phyloP scores from a whole-genome alignment of 352 stramenopile species.

The Phytopythium boreale region DNA sequence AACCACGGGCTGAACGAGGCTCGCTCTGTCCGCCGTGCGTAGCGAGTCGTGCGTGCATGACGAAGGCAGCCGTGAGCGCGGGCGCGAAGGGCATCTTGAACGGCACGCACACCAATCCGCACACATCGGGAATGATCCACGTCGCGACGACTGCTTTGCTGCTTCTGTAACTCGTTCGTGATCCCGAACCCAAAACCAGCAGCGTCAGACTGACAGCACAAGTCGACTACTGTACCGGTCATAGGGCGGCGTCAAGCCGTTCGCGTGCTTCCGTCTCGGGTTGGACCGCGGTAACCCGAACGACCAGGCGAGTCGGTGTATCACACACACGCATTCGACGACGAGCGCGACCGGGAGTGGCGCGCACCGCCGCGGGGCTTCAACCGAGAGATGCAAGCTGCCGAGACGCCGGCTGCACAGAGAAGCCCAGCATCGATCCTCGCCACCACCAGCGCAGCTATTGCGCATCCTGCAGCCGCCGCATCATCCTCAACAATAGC shows the following conservation, averaged over 20 bases:
- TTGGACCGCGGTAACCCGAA: background rate
- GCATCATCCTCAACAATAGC: slow-evolving; percentile 10
- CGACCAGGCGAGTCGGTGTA: background rate
- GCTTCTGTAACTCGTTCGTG: background rate
- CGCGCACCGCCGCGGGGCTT: background rate
- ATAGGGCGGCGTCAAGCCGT: background rate
- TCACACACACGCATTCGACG: background rate
- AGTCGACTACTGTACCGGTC: too few relatives aligned
- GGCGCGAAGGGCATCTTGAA: background rate
- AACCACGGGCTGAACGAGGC: background rate
- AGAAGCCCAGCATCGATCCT: slow-evolving; percentile 8
- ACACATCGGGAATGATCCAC: slow-evolving; percentile 4
- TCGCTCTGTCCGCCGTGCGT: background rate
- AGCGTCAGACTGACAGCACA: background rate
- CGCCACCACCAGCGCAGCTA: background rate
- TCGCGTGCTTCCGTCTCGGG: background rate
- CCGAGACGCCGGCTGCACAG: background rate
- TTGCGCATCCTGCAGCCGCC: background rate
- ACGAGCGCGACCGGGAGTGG: background rate
- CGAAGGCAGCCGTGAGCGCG: slow-evolving; percentile 4
- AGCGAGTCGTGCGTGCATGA: background rate
- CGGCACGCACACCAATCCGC: background rate
- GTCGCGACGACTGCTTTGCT: background rate
- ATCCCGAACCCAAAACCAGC: background rate
- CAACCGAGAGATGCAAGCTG: slow-evolving; percentile 6